Evolutionary conservation across 345 rosid species (phyloP), one percentile per base, ranked within the genome.

Genomic region (Cardiospermum halicacabum): DNA sequence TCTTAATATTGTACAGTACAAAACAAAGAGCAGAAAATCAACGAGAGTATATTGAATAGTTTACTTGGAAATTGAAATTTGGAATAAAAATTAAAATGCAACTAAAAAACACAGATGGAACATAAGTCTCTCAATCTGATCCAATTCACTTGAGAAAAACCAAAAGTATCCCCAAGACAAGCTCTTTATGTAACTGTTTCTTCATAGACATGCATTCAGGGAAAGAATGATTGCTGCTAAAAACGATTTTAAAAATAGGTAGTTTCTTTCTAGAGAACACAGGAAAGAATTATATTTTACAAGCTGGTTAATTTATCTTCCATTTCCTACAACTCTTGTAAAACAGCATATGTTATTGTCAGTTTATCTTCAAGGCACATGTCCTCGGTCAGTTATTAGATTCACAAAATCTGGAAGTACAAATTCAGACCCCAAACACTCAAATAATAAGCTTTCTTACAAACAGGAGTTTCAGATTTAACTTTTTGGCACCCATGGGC

Each of bases 401-500:
- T 53, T 63, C 16, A 45, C 68, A 11, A 30, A 60, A 15, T 60
- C 57, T 47, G 36, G 12, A 51, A 34, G 32, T 58, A 55, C 56
- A 40, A 59, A 63, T 61, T 30, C 75, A 69, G 65, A 57, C 65
- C 62, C n/a, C 66, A 71, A 54, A 61, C 75, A 55, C 58, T 62
- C 69, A 66, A 63, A 69, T 60, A 62, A 53, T 65, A 75, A 60
- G 81, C 82, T 82, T 82, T 78, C 87, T 63, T 76, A 77, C 70
- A 30, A 69, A 72, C 75, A 77, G 71, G 75, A 76, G 85, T 83
- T 81, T 79, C 79, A 71, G 67, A 77, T 69, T 82, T 77, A 80
- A 83, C 77, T 78, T 84, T 80, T 76, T 68, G 27, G 73, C 81
- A 72, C 70, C 84, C 63, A 78, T 81, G 74, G 72, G 78, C 81